phyloP scores from a whole-genome alignment of 2,329 filamentous ascomycete species.

The Grosmannia penicillata region DNA sequence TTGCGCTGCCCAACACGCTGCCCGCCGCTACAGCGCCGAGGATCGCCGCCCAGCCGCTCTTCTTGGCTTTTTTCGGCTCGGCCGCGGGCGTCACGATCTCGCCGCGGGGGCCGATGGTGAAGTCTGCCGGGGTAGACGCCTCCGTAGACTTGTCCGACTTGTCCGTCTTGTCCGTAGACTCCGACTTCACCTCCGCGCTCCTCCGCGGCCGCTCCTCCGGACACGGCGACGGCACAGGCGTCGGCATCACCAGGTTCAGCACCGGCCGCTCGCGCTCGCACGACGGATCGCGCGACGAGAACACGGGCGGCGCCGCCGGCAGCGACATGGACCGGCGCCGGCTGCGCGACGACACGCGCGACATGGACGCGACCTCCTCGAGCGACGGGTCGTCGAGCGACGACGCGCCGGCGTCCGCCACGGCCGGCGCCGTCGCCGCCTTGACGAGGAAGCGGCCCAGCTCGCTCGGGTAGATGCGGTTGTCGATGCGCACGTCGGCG shows the following conservation, averaged over 20 bases:
- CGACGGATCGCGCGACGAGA: conserved; percentile 34
- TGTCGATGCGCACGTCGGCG: conserved; percentile 49
- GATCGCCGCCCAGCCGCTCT: conserved; percentile 36
- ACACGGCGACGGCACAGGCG: conserved; percentile 36
- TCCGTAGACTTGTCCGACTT: neutral
- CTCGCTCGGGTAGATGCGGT: conserved; percentile 39
- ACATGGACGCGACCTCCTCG: too few species aligned
- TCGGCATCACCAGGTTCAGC: conserved; percentile 46
- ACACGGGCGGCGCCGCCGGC: conserved; percentile 21
- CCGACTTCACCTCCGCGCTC: conserved; percentile 3
- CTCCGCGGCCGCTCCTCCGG: conserved; percentile 23
- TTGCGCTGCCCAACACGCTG: too few species aligned
- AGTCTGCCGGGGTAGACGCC: too few species aligned
- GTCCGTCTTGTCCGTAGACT: neutral
- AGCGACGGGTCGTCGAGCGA: too few species aligned
- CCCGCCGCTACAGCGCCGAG: conserved; percentile 28
- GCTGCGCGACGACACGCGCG: neutral
- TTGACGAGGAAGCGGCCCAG: conserved; percentile 20
- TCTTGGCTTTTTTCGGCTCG: conserved; percentile 15
- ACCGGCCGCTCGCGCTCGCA: conserved; percentile 40
- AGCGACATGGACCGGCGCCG: conserved; percentile 10
- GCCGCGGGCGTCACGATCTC: conserved; percentile 21
- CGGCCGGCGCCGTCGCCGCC: conserved; percentile 11
- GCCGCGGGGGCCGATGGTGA: conserved; percentile 17
- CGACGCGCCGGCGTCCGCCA: conserved; percentile 6